Base-by-base conservation (phyloP, 1,139 yeast species). In the Hyphopichia buzzinii region DNA sequence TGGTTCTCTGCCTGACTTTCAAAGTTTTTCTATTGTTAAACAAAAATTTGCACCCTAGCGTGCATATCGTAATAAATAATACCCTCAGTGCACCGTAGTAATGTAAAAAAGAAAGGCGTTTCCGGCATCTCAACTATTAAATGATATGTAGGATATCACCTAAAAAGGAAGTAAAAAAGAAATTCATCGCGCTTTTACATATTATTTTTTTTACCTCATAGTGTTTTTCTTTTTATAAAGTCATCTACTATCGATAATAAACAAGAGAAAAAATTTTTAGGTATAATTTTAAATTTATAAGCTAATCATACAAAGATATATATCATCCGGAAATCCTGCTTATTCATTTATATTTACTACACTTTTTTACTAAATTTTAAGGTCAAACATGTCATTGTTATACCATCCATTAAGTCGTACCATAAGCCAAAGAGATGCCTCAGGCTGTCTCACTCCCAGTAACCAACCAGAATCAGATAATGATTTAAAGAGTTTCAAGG, bases 381-480 rank as follows among this genome's bases (percentile, higher is more conserved):
- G 6, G 16, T 29, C 23, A 17, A 32, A 27, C 17, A 62, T 62
- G 67, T 52, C 64, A 14, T 55, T 45, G 38, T 57, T 55, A 35
- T 64, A 58, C 44, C 72, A 67, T 36, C 73, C 74, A 35, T 46
- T 60, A 29, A 47, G 63, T 8, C 50, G 63, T 35, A 48, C 55
- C 8, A 47, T 59, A 41, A 54, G 54, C 41, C 58, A 49, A 39
- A 52, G 67, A 42, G 62, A 55, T 39, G 29, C 50, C 38, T 49
- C 60, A 33, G 73, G 72, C 29, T 67, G 74, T 47, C 55, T 67
- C 34, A 69, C 74, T 0, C 74, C 75, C 28, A 56, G 47, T 35
- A 51, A 48, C 35, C 54, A 54, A 32, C 35, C 39, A 17, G 47
- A 45, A 31, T 30, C 32, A 17, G 44, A 37, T 31, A 14, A 33